Conservation (phyloP, 2,329 filamentous ascomycete genomes). For the Epichloe uncinata region DNA sequence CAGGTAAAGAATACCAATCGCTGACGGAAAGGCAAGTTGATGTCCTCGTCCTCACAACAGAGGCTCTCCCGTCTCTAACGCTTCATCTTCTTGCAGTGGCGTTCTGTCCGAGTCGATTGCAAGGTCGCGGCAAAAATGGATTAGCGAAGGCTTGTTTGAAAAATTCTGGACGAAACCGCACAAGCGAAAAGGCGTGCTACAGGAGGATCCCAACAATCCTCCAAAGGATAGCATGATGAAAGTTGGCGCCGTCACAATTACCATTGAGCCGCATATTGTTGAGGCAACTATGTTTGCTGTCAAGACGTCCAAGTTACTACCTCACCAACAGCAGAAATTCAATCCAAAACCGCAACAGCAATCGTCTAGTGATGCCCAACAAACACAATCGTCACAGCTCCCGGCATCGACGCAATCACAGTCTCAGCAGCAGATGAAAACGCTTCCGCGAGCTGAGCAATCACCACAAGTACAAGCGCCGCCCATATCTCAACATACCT, state of each 20-base stretch:
- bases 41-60: not conserved
- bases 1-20: conserved; percentile 55
- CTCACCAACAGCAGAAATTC: conserved; percentile 17
- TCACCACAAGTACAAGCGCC: not conserved
- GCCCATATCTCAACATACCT: not conserved
- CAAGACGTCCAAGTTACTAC: conserved; percentile 45
- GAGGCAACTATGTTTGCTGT: conserved; percentile 63
- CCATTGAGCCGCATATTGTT: conserved; percentile 67
- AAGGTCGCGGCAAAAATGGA: conserved; percentile 62
- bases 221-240: conserved; percentile 59
- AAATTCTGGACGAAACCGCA: conserved; percentile 64
- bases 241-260: conserved; percentile 60
- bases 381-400: conserved; percentile 1
- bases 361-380: conserved; percentile 9
- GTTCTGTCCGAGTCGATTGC: conserved; percentile 61
- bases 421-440: conserved; percentile 11
- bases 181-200: conserved; percentile 51
- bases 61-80: not conserved
- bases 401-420: conserved; percentile 2
- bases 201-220: conserved; percentile 53
- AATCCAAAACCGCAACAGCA: conserved; percentile 6
- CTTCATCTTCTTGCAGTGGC: conserved; percentile 36
- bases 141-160: conserved; percentile 58
- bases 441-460: not conserved
- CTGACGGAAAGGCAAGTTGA: conserved; percentile 52